Evolutionary conservation across 2,329 filamentous ascomycete genomes (phyloP).

Genomic region (Aspergillus aculeatus): DNA sequence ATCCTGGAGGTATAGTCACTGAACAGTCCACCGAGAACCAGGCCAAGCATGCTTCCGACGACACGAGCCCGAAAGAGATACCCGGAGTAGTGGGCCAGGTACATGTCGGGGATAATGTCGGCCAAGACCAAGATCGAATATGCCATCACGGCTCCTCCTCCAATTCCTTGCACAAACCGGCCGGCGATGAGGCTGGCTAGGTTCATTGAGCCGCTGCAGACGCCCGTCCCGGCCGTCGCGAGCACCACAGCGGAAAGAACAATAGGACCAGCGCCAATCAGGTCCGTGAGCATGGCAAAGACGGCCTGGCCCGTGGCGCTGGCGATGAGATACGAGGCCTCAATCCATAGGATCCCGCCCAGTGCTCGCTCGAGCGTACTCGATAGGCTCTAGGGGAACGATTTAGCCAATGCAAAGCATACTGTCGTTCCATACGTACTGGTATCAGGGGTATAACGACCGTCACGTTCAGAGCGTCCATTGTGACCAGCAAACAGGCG

Average conservation of each 20-base stretch:
- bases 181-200: conserved; percentile 44
- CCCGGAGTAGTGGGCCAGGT: conserved; percentile 33
- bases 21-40: conserved; percentile 29
- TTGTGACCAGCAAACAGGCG: conserved; percentile 46
- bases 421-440: conserved; percentile 27
- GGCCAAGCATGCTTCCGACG: conserved; percentile 31
- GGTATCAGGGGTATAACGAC: conserved; percentile 49
- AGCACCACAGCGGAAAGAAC: conserved; percentile 45
- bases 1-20: conserved; percentile 25
- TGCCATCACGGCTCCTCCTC: conserved; percentile 46
- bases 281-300: conserved; percentile 31
- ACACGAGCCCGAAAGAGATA: conserved; percentile 34
- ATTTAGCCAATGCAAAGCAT: not conserved
- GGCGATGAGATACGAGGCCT: conserved; percentile 48
- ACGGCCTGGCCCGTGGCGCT: conserved; percentile 29
- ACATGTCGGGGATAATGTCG: conserved; percentile 39
- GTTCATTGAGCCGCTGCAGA: conserved; percentile 42
- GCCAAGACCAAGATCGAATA: conserved; percentile 45
- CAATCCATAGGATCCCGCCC: conserved; percentile 50
- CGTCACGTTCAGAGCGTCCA: conserved; percentile 52
- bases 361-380: conserved; percentile 35
- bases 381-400: conserved; percentile 29
- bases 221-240: conserved; percentile 48
- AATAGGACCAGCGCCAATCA: conserved; percentile 49
- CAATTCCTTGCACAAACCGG: conserved; percentile 47